Evolutionary conservation across 345 rosid species (phyloP).

Genomic region (Gossypium australe): DNA sequence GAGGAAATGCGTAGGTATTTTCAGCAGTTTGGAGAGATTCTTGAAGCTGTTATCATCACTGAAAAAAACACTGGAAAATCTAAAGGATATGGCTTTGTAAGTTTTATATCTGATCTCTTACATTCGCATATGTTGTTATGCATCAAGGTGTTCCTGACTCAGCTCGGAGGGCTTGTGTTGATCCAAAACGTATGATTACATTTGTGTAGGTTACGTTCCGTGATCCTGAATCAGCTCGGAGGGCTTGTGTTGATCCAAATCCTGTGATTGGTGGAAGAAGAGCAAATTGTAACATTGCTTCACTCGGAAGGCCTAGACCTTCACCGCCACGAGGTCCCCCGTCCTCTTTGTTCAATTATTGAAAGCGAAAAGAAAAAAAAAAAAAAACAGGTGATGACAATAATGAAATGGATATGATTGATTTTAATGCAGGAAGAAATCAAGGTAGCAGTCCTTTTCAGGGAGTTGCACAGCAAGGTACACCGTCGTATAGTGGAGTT

Average conservation of each 20-base stretch:
- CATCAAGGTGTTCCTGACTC: constrained; percentile 60
- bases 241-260: constrained; percentile 73
- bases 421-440: constrained; percentile 43
- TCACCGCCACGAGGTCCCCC: constrained; percentile 73
- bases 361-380: background rate
- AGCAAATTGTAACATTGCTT: constrained; percentile 91
- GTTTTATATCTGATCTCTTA: constrained; percentile 7
- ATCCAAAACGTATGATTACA: constrained; percentile 22
- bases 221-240: constrained; percentile 79
- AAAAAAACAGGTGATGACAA: background rate
- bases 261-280: constrained; percentile 86
- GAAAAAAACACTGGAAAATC: constrained; percentile 85
- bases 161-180: constrained; percentile 68
- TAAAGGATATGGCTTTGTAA: constrained; percentile 94
- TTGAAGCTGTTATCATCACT: constrained; percentile 84
- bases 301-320: constrained; percentile 77
- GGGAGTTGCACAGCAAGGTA: constrained; percentile 29
- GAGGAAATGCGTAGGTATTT: constrained; percentile 79
- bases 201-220: constrained; percentile 69
- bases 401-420: background rate
- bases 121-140: too few relatives aligned
- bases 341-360: background rate
- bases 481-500: constrained; percentile 44
- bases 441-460: constrained; percentile 60
- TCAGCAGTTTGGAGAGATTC: constrained; percentile 88